Evolutionary conservation across 805 yeast species (phyloP).

Genomic region (Metschnikowia gruessii): DNA sequence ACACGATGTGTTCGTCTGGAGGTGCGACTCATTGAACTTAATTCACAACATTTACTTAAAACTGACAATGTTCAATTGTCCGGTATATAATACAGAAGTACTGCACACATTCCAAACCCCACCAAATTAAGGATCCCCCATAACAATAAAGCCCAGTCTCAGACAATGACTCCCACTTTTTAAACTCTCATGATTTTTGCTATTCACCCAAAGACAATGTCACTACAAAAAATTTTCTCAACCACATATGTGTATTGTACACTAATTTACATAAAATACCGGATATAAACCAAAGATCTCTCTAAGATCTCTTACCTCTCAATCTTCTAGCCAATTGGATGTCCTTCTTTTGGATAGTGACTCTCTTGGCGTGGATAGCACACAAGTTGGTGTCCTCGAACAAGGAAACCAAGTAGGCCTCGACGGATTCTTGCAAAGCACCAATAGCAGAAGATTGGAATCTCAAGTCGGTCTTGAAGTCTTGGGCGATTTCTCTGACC

Average conservation of each 20-base stretch:
- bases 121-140: too few species aligned
- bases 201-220: too few species aligned
- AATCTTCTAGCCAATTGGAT: slow-evolving; percentile 97
- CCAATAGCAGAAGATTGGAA: slow-evolving; percentile 97
- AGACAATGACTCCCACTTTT: too few species aligned
- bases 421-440: slow-evolving; percentile 98
- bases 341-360: slow-evolving; percentile 97
- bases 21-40: too few species aligned
- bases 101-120: too few species aligned
- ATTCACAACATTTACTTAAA: too few species aligned
- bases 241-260: slow-evolving; percentile 19
- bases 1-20: too few species aligned
- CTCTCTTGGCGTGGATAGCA: slow-evolving; percentile 99
- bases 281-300: slow-evolving; percentile 1
- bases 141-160: too few species aligned
- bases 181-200: too few species aligned
- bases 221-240: neutral
- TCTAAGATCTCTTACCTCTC: slow-evolving; percentile 90
- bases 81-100: too few species aligned
- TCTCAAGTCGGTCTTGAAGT: slow-evolving; percentile 88
- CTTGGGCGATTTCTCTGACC: slow-evolving; percentile 94
- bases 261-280: slow-evolving; percentile 18
- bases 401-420: slow-evolving; percentile 93
- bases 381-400: slow-evolving; percentile 98
- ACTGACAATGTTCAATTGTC: too few species aligned